Conservation (phyloP, 164 flowering plant species). For the Stephania cephalantha region DNA sequence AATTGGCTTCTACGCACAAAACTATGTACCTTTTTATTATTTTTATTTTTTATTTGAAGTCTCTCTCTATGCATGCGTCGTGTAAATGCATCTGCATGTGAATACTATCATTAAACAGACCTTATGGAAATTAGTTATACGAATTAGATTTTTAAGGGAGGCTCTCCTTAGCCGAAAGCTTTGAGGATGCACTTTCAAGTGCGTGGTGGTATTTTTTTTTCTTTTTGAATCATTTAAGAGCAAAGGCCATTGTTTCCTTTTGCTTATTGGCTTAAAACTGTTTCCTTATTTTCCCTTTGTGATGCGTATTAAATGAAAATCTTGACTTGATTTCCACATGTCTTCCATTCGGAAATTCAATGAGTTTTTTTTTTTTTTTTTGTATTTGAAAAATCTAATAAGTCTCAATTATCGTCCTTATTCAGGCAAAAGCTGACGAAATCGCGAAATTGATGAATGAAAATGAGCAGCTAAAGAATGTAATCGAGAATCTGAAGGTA, state of each 20-base stretch:
- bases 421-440: conserved; percentile 93
- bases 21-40: too few relatives aligned
- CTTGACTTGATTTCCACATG: not conserved
- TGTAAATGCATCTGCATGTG: too few relatives aligned
- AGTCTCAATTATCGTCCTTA: conserved; percentile 1
- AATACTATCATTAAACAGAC: not conserved
- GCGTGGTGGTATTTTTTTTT: not conserved
- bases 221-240: not conserved
- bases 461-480: conserved; percentile 74
- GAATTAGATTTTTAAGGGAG: not conserved
- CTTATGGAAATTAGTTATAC: not conserved
- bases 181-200: not conserved
- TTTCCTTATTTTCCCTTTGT: not conserved
- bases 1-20: not conserved
- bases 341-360: not conserved
- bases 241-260: not conserved
- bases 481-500: conserved; percentile 74
- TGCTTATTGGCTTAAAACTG: not conserved
- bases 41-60: not conserved
- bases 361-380: not conserved
- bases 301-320: not conserved
- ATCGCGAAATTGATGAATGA: conserved; percentile 90
- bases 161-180: not conserved
- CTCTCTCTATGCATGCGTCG: too few relatives aligned
- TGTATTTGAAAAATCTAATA: too few relatives aligned